Base-by-base conservation (phyloP, 2,329 filamentous ascomycete genomes). In the Tolypocladium album region DNA sequence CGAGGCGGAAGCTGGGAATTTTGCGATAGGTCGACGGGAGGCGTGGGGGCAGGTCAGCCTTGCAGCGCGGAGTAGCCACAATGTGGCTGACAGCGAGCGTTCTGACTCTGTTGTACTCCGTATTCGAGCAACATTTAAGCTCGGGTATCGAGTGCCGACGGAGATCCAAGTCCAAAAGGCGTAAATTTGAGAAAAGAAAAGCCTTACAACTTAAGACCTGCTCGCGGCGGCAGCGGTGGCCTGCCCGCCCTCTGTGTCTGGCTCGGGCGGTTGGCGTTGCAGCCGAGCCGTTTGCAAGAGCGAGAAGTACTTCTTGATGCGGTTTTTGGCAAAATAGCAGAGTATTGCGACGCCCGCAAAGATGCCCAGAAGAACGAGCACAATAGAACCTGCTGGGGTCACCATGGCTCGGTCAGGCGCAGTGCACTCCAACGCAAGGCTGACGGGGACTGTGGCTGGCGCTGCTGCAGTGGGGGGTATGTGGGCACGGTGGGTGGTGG, bases 301-400 rank as follows among this genome's bases (percentile, higher is more conserved):
- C 68, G 62, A 40, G 72, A 64, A 67, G 61, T 74, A 75, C 31
- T 58, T 61, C 50, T 67, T 63, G 56, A 76, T 61, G 45, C 66
- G 61, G 45, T 60, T 63, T 38, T 70, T 70, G 61, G 69, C 64
- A 50, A 68, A 68, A 65, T 67, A 75, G 55, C 61, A 63, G 36
- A 76, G 38, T 22, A 67, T 34, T 22, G 61, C 67, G 50, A 73
- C 60, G 38, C 74, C 58, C 8, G 64, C 50, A 56, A 73, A 64
- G 36, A 77, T 61, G 13, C 66, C 61, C 13, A 75, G 59, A 34
- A 75, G 50, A 5, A 74, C 58, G 55, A 75, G 61, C 31, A 71
- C 73, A 9, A 76, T 69, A 7, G 61, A 62, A 31, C 63, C 64
- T 34, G 42, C 61, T 2, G 63, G 58, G 43, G 59, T 58, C 45